These are phyloP conservation scores for Talaromyces sp. DNA, from an alignment of 2,329 filamentous ascomycete genomes.

Conservation along the genomic window DNA sequence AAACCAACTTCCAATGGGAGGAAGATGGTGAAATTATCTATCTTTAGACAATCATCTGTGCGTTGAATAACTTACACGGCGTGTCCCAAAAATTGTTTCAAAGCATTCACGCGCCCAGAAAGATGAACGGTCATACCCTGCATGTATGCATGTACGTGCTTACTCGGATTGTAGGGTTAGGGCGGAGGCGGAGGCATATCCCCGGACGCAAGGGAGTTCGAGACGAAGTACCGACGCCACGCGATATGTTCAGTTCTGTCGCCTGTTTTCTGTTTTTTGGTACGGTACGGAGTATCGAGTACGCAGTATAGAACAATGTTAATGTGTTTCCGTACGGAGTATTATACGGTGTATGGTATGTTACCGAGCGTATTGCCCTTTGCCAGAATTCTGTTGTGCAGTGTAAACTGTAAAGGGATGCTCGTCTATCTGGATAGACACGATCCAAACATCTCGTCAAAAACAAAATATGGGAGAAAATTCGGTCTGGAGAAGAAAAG, in stretches of 20 bases:
- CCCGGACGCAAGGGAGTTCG: slow-evolving; percentile 10
- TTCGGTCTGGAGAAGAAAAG: not conserved
- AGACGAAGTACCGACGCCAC: slow-evolving; percentile 6
- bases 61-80: too few relatives aligned
- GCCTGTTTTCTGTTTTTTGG: not conserved
- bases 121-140: not conserved
- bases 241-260: not conserved
- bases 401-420: not conserved
- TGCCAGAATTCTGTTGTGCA: too few relatives aligned
- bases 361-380: not conserved
- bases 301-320: not conserved
- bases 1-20: not conserved
- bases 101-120: not conserved
- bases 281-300: not conserved
- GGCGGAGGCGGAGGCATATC: slow-evolving; percentile 6
- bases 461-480: too few relatives aligned
- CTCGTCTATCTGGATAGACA: not conserved
- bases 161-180: not conserved
- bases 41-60: not conserved
- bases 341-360: not conserved
- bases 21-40: not conserved
- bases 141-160: not conserved
- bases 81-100: too few relatives aligned
- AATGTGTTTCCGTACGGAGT: not conserved
- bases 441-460: not conserved